Evolutionary conservation across 441 rosid species (phyloP).

Genomic region (Mallotus repandus): DNA sequence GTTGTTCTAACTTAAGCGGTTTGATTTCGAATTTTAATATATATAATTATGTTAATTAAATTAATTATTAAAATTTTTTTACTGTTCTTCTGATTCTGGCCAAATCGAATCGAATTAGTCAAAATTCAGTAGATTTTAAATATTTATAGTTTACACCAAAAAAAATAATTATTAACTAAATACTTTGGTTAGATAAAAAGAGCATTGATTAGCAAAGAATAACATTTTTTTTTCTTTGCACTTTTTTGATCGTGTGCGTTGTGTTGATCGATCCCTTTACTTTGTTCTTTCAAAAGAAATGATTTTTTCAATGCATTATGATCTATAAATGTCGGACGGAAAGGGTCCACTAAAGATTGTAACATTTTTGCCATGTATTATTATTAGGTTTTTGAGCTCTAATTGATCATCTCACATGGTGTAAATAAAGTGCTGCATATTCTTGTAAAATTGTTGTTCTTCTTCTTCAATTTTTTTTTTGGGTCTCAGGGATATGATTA

Average conservation of each 20-base stretch:
- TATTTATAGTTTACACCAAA: too few relatives aligned
- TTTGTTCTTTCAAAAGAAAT: conserved; percentile 8
- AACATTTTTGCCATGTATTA: background rate
- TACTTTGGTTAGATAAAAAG: conserved; percentile 23
- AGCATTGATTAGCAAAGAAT: background rate
- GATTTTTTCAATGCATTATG: conserved; percentile 14
- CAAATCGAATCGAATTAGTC: too few relatives aligned
- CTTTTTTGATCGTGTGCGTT: conserved; percentile 1
- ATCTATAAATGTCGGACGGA: conserved; percentile 36
- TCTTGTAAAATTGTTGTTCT: too few relatives aligned
- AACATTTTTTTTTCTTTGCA: conserved; percentile 14
- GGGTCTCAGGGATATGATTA: too few relatives aligned
- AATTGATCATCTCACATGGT: conserved; percentile 25
- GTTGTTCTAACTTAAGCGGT: too few relatives aligned
- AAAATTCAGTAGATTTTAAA: too few relatives aligned
- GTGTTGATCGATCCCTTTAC: too few relatives aligned
- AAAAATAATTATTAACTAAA: background rate
- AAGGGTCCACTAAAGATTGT: conserved; percentile 35
- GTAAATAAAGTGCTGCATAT: background rate
- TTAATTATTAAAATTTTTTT: too few relatives aligned
- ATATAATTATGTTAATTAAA: too few relatives aligned
- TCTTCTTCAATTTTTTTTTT: too few relatives aligned
- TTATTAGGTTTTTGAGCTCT: background rate
- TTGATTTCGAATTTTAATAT: too few relatives aligned
- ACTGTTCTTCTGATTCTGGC: too few relatives aligned